A percentile compares a stretch with the other conserved stretches of the same genome.
Conservation (phyloP, 148 eudicot species). For the Rhododendron griersonianum region DNA sequence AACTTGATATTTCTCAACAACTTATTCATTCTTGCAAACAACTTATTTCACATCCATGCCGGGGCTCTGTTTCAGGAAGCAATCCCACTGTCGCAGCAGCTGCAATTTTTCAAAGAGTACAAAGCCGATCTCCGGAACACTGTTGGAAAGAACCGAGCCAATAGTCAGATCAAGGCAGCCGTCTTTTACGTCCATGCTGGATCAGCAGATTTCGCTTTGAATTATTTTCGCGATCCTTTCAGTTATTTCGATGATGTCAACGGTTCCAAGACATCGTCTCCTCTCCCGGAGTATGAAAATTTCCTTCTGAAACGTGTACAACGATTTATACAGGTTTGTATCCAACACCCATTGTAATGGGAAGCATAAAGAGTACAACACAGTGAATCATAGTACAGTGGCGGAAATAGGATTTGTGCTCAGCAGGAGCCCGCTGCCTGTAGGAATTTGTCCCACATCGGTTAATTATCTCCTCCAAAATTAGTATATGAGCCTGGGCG, state of each 20-base stretch:
- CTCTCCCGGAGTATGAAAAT: neutral
- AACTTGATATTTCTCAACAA: too few relatives aligned
- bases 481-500: too few relatives aligned
- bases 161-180: neutral
- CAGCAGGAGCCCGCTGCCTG: too few relatives aligned
- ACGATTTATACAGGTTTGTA: neutral
- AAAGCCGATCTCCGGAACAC: neutral
- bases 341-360: neutral
- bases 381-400: neutral
- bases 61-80: neutral
- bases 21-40: too few relatives aligned
- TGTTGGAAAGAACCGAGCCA: neutral
- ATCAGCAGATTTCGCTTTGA: neutral
- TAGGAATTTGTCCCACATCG: too few relatives aligned
- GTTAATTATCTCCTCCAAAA: too few relatives aligned
- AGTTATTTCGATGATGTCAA: neutral
- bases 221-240: neutral
- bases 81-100: neutral
- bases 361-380: too few relatives aligned
- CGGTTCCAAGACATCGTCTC: neutral
- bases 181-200: slow-evolving; percentile 4
- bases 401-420: too few relatives aligned
- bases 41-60: neutral
- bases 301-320: neutral
- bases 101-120: neutral